Base-by-base conservation (phyloP, 441 rosid genomes). In the Euphorbia neoarborescens region DNA sequence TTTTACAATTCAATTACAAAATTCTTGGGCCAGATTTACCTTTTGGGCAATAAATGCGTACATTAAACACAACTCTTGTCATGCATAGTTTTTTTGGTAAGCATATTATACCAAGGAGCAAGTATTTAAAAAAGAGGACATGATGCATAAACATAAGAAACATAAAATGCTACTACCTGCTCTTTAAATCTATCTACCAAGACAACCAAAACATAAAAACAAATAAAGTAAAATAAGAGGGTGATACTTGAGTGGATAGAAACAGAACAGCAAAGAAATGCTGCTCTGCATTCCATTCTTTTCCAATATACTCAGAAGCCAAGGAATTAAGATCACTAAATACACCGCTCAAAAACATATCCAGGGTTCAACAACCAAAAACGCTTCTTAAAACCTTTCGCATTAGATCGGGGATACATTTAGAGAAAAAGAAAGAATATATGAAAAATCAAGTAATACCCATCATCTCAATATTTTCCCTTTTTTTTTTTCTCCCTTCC, bases 351-450 rank as follows among this genome's bases (percentile, higher is more conserved):
- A 74, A 69, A 70, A 71, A 70, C 74, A 72, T 59, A 68, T 59
- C 57, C 64, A 75, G 70, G 78, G 83, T 81, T 79, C 86, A 80
- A 72, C 74, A 46, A 75, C 51, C 54, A 63, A 22, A 75, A 66
- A 76, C 58, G 27, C 71, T 53, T 73, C 73, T 78, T 63, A 78
- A 73, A 78, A 24, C 69, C 63, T 68, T 64, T 68, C 28, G 65
- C 40, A 61, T 66, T 19, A 72, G 59, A 62, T 65, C 75, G 66
- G 76, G 61, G n/a, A n/a, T 80, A 69, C 84, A 81, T 70, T 28
- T 54, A 69, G 10, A 78, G 72, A 62, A 69, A 67, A 54, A 77
- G 48, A 73, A 72, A 68, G 34, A 70, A 75, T 71, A 76, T 72
- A 72, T 73, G 78, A 75, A 70, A n/a, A 73, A 66, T 64, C 71